Conservation (phyloP, 192 early-diverging fungal species). For the Coemansia sp. region DNA sequence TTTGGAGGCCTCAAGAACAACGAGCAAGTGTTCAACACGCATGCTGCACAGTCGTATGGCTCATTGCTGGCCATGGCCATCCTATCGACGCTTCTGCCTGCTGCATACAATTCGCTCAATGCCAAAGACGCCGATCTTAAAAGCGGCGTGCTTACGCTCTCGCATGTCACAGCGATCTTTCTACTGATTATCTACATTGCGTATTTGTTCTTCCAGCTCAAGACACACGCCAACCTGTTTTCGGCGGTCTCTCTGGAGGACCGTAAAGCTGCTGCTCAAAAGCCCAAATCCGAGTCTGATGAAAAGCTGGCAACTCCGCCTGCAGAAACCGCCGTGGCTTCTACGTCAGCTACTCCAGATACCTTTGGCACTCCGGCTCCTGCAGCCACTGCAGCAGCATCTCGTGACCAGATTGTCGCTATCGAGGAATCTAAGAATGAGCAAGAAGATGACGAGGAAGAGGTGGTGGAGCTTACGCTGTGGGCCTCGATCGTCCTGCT, state of each 20-base stretch:
- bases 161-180: slow-evolving; percentile 65
- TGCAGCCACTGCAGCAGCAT: slow-evolving; percentile 3
- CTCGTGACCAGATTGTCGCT: slow-evolving; percentile 1
- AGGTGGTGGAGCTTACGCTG: slow-evolving; percentile 60
- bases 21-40: slow-evolving; percentile 67
- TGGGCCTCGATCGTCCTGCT: slow-evolving; percentile 56
- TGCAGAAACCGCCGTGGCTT: slow-evolving; percentile 6
- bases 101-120: slow-evolving; percentile 59
- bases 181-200: slow-evolving; percentile 66
- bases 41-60: slow-evolving; percentile 74
- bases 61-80: slow-evolving; percentile 65
- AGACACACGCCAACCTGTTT: slow-evolving; percentile 72
- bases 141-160: slow-evolving; percentile 57
- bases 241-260: slow-evolving; percentile 33
- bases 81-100: slow-evolving; percentile 67
- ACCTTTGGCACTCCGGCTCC: not conserved
- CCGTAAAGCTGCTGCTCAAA: slow-evolving; percentile 28
- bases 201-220: slow-evolving; percentile 71
- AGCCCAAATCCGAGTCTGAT: slow-evolving; percentile 13
- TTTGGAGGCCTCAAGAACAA: slow-evolving; percentile 76
- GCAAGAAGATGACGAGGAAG: slow-evolving; percentile 58
- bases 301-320: slow-evolving; percentile 12
- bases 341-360: slow-evolving; percentile 7
- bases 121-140: slow-evolving; percentile 45
- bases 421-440: not conserved